Base-by-base conservation (phyloP, 306 rosid genomes). In the Sphenostylis stenocarpa region DNA sequence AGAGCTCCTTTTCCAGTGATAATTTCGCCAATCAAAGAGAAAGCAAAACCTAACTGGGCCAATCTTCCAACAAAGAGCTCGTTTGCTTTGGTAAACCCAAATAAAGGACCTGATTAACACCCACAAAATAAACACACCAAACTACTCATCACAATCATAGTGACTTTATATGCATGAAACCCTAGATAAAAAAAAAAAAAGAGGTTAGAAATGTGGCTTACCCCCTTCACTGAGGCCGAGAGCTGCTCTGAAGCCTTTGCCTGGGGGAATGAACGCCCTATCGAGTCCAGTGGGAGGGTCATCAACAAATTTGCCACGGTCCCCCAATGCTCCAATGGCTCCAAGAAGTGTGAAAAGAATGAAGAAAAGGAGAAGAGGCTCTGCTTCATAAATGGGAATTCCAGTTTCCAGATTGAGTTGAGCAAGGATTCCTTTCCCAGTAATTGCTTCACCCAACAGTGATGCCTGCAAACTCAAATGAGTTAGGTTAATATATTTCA, bases 271-370 rank as follows among this genome's bases (percentile, higher is more conserved):
- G 33, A 49, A 90, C 89, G 8, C 91, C 95, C 3, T 29, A 3
- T 29, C 33, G 4, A 29, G 33, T 64, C 96, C 97, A 10, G 96
- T 38, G 6, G 85, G 28, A 4, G 92, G 77, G n/a, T 95, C 97
- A 19, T 95, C 99, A 17, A 95, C 90, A 55, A 95, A 95, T 67
- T 7, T 62, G 58, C 99, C 99, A 81, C 99, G 95, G 85, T 92
- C 99, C 36, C 99, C 99, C 9, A 95, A 76, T 49, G 90, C 97
- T 84, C 98, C 98, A 28, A 95, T 95, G 90, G 98, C 98, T 89
- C 98, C 98, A 12, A 95, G 87, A 0, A 95, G 83, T 3, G 98
- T 95, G 84, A 95, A 95, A 14, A 95, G 91, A 81, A 95, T 95
- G 91, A 95, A 90, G 81, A 95, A 95, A 5, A 95, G 92, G 48